Base-by-base conservation (phyloP, 148 eudicot genomes). In the Mesembryanthemum crystallinum region DNA sequence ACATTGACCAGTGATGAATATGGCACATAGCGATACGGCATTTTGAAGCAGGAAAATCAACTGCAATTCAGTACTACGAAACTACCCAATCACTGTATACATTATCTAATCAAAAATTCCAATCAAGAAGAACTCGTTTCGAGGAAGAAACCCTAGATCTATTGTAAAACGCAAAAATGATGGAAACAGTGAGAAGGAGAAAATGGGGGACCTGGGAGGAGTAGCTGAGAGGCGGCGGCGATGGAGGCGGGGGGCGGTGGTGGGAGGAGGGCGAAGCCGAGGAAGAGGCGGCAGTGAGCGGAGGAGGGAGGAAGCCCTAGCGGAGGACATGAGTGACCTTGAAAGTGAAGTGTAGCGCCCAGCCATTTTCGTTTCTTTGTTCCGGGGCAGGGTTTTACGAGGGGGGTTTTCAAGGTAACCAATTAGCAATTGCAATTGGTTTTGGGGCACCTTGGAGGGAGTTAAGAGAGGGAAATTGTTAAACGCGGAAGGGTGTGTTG, bases 241-340 rank as follows among this genome's bases (percentile, higher is more conserved):
- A 15, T 62, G 88, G 76, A 73, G 77, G 86, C 89, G 93, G 75
- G 86, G 79, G 74, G 89, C 79, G 67, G 90, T 69, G 74, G 84
- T 39, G 5, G 87, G 83, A 28, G 97, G 89, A 11, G 89, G 83
- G 60, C 85, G 86, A 69, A 83, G 81, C 80, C 86, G 84, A 76
- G 58, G 33, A 25, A 69, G 14, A 1, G 82, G 52, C 27, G 86
- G 74, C 30, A 85, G 67, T 28, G 86, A 72, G 20, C 89, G 87
- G 83, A 80, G 69, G 60, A 86, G 69, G 60, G 86, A 66, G 37
- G 91, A 85, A 76, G 86, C 25, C 65, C 92, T 83, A 10, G 87
- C 86, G 23, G 91, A 72, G 77, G 92, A 83, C 63, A 89, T 81
- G 52, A 89, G 71, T 42, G 97, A 86, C 80, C 93, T 85, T 69